phyloP scores from a whole-genome alignment of 2,329 filamentous ascomycete species.

The Lojkania enalia region DNA sequence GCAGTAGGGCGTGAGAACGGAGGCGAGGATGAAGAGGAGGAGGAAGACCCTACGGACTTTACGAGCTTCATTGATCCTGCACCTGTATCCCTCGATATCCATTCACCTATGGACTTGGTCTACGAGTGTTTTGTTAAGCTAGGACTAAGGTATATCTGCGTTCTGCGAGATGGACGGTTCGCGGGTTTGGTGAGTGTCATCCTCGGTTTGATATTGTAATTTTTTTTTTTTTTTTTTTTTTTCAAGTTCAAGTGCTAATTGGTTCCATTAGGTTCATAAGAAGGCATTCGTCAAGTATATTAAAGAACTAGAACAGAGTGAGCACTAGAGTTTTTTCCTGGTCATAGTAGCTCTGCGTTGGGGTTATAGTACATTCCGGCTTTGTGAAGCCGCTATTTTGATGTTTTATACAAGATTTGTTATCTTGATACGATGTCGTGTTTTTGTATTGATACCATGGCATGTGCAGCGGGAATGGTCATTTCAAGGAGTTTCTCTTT shows the following conservation, averaged over 20 bases:
- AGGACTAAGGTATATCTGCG: conserved; percentile 89
- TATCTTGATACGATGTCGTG: not conserved
- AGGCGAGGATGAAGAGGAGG: conserved; percentile 62
- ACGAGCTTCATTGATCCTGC: conserved; percentile 90
- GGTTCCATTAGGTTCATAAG: conserved; percentile 72
- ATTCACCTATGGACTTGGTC: conserved; percentile 89
- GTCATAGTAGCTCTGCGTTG: too few species aligned
- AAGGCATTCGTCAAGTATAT: conserved; percentile 96
- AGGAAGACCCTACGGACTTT: conserved; percentile 75
- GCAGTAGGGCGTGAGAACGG: conserved; percentile 49
- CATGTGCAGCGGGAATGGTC: not conserved
- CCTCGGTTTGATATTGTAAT: too few species aligned
- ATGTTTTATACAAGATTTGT: too few species aligned
- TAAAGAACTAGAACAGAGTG: conserved; percentile 71
- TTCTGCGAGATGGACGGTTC: conserved; percentile 80
- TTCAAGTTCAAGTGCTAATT: conserved; percentile 6
- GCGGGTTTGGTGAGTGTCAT: conserved; percentile 74
- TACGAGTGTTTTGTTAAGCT: conserved; percentile 97
- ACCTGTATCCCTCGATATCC: conserved; percentile 84
- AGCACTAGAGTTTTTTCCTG: too few species aligned
- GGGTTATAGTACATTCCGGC: too few species aligned
- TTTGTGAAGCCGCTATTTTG: too few species aligned
- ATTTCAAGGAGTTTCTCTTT: not conserved
- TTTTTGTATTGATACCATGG: conserved; percentile 2
- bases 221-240: too few species aligned